Percentiles rank a stretch among this genome's conserved stretches.
These are phyloP conservation scores for Saksenaea vasiformis DNA, from an alignment of 371 early-diverging fungal species.

Conservation along the genomic window DNA sequence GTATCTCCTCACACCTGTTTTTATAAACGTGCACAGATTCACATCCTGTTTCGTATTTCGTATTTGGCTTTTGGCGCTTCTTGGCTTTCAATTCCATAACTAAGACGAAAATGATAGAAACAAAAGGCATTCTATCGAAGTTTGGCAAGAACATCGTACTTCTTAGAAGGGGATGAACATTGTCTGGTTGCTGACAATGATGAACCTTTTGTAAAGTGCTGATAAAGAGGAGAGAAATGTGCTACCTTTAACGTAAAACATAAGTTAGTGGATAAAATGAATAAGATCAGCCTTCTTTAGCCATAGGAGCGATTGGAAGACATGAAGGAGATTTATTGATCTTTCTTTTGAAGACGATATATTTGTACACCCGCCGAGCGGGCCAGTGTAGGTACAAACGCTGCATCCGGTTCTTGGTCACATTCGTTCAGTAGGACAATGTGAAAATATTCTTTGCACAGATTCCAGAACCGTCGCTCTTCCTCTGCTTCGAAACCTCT, in stretches of 20 bases:
- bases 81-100: no score
- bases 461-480: slow-evolving; percentile 49
- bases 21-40: no score
- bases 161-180: not conserved
- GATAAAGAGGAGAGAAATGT: slow-evolving; percentile 29
- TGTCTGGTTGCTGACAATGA: not conserved
- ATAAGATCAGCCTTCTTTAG: no score
- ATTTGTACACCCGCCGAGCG: slow-evolving; percentile 33
- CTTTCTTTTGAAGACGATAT: slow-evolving; percentile 25
- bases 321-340: slow-evolving; percentile 10
- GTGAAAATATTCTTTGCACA: slow-evolving; percentile 29
- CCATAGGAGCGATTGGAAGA: not conserved
- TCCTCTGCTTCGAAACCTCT: slow-evolving; percentile 41
- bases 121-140: slow-evolving; percentile 3
- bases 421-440: slow-evolving; percentile 16
- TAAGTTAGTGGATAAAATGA: no score
- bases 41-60: no score
- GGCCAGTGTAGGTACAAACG: slow-evolving; percentile 28
- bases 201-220: not conserved
- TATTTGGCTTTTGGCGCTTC: no score
- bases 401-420: slow-evolving; percentile 15
- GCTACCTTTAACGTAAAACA: slow-evolving; percentile 37
- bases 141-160: not conserved
- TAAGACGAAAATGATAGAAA: no score
- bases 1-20: no score